Percentiles rank a stretch among this genome's conserved stretches.
phyloP scores from a whole-genome alignment of 2,329 filamentous ascomycete species.

The Coleophoma cylindrospora region DNA sequence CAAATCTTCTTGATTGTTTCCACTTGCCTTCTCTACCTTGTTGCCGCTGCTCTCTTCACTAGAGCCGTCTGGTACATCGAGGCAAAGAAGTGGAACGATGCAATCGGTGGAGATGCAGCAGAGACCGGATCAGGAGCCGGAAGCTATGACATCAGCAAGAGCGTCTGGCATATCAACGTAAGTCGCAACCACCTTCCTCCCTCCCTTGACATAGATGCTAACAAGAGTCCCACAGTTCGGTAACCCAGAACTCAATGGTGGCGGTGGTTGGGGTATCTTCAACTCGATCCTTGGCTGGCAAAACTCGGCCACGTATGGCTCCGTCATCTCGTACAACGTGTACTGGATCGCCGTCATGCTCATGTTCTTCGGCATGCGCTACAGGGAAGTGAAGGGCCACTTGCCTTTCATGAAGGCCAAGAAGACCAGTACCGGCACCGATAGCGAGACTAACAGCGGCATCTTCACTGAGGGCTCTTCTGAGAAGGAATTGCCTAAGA shows the following conservation, averaged over 20 bases:
- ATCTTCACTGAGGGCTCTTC: neutral
- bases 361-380: conserved; percentile 60
- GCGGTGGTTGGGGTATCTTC: conserved; percentile 81
- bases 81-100: conserved; percentile 54
- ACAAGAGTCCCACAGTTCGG: conserved; percentile 54
- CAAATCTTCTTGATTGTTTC: conserved; percentile 79
- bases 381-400: conserved; percentile 53
- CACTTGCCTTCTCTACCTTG: conserved; percentile 79
- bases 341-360: conserved; percentile 76
- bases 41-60: conserved; percentile 78
- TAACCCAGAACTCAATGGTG: conserved; percentile 66
- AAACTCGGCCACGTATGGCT: conserved; percentile 84
- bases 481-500: conserved; percentile 3
- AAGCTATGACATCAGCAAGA: conserved; percentile 73
- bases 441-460: conserved; percentile 3
- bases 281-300: conserved; percentile 83
- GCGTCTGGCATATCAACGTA: conserved; percentile 79
- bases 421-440: neutral
- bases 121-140: conserved; percentile 65
- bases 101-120: conserved; percentile 45
- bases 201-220: too few relatives aligned
- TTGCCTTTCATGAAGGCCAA: conserved; percentile 30
- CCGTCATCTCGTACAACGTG: conserved; percentile 79
- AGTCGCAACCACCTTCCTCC: conserved; percentile 25
- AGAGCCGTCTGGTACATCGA: conserved; percentile 72